These are phyloP conservation scores for Botrytis pseudocinerea DNA, from an alignment of 2,329 filamentous ascomycete species.

Conservation along the genomic window DNA sequence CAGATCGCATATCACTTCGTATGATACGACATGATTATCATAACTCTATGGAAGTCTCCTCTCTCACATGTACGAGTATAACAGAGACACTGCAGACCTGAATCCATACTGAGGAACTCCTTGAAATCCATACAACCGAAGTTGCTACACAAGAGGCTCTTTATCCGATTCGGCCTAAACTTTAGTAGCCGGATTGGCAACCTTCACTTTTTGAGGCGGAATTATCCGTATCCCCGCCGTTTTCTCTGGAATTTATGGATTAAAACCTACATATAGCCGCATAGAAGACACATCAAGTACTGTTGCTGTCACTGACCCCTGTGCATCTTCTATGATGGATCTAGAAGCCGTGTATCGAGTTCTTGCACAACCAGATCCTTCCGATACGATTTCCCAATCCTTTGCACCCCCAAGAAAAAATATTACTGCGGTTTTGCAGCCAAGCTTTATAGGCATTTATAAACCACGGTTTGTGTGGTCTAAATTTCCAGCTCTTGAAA, in stretches of 20 bases:
- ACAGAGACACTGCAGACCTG: conserved; percentile 60
- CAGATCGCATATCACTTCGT: not conserved
- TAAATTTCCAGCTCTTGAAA: conserved; percentile 59
- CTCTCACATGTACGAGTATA: conserved; percentile 58
- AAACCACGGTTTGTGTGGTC: conserved; percentile 68
- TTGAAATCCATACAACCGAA: conserved; percentile 51
- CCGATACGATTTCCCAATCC: conserved; percentile 57
- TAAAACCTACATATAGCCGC: conserved; percentile 51
- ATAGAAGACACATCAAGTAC: conserved; percentile 56
- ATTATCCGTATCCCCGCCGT: conserved; percentile 51
- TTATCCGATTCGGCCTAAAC: conserved; percentile 55
- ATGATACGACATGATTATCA: not conserved
- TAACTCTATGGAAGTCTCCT: not conserved
- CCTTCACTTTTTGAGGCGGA: conserved; percentile 55
- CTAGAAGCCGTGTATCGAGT: conserved; percentile 77
- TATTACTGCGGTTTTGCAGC: conserved; percentile 50
- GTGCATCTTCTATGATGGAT: conserved; percentile 74
- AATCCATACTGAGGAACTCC: conserved; percentile 59
- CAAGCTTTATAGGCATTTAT: conserved; percentile 68
- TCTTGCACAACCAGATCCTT: conserved; percentile 70
- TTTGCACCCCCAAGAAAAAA: conserved; percentile 55
- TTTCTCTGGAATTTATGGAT: conserved; percentile 52
- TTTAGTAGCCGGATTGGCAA: conserved; percentile 52
- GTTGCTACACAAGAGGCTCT: conserved; percentile 56
- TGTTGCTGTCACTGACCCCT: conserved; percentile 67